Evolutionary conservation across 1,284 basidiomycete species (phyloP).

Genomic region (Sphagnurus paluster): DNA sequence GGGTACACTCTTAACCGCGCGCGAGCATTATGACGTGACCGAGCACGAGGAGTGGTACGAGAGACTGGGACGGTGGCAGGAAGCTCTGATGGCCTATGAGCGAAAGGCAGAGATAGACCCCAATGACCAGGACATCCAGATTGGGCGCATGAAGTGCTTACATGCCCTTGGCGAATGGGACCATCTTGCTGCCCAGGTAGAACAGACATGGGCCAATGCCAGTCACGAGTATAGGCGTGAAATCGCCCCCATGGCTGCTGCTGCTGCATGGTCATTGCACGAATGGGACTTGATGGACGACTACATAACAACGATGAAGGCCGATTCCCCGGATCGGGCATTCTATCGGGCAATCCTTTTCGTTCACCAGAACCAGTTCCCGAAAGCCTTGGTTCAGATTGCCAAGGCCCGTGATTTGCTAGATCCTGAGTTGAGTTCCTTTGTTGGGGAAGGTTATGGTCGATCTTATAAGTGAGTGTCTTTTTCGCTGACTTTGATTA

Average conservation of each 20-base stretch:
- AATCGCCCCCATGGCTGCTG: constrained; percentile 96
- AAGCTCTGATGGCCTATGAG: constrained; percentile 88
- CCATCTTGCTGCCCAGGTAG: constrained; percentile 83
- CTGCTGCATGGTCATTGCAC: constrained; percentile 94
- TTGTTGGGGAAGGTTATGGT: constrained; percentile 95
- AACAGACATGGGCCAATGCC: constrained; percentile 87
- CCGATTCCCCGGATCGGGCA: constrained; percentile 90
- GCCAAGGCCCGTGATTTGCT: constrained; percentile 93
- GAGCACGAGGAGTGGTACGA: constrained; percentile 99
- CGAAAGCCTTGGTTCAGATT: constrained; percentile 89
- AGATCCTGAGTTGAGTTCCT: constrained; percentile 89
- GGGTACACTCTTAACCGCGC: constrained; percentile 89
- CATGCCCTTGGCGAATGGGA: constrained; percentile 99
- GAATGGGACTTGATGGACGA: constrained; percentile 99
- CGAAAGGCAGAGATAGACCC: constrained; percentile 74
- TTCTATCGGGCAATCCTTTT: constrained; percentile 97
- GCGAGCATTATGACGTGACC: constrained; percentile 81
- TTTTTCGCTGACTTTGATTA: background rate
- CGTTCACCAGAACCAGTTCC: constrained; percentile 95
- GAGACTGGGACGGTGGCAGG: constrained; percentile 95
- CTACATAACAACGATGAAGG: constrained; percentile 93
- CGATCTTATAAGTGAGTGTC: constrained; percentile 89
- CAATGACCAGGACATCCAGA: constrained; percentile 69
- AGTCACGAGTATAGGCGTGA: constrained; percentile 84
- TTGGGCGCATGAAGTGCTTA: constrained; percentile 93